phyloP scores from a whole-genome alignment of 495 filamentous ascomycete species.

The Hyaloscypha bicolor region DNA sequence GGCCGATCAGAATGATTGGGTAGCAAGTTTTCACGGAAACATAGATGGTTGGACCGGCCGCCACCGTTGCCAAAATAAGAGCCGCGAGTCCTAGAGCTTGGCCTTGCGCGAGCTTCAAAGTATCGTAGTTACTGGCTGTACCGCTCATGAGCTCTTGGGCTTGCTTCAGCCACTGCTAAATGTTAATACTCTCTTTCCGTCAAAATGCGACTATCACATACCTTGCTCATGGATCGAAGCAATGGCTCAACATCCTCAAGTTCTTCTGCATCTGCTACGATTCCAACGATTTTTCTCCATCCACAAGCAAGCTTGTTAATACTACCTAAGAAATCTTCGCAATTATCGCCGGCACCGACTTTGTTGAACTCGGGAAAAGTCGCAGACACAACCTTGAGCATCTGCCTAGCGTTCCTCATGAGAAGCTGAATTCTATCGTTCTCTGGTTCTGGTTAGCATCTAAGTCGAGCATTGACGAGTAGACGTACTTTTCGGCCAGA shows the following conservation, averaged over 20 bases:
- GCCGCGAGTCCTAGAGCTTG: constrained; percentile 21
- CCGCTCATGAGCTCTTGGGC: constrained; percentile 79
- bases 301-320: constrained; percentile 67
- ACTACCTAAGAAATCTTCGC: constrained; percentile 44
- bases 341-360: constrained; percentile 39
- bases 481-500: constrained; percentile 67
- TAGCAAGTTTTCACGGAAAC: constrained; percentile 18
- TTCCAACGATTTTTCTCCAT: constrained; percentile 48
- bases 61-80: constrained; percentile 48
- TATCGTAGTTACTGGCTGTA: constrained; percentile 89
- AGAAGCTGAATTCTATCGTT: constrained; percentile 66
- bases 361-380: constrained; percentile 62
- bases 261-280: constrained; percentile 5
- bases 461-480: background rate
- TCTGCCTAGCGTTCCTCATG: constrained; percentile 74
- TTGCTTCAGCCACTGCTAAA: constrained; percentile 60
- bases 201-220: constrained; percentile 29
- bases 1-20: constrained; percentile 43
- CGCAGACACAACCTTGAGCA: constrained; percentile 70
- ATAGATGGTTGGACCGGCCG: constrained; percentile 36
- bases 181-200: constrained; percentile 32
- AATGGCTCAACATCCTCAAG: constrained; percentile 10
- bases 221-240: constrained; percentile 17
- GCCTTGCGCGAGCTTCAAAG: constrained; percentile 51
- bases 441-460: constrained; percentile 39